Conservation (phyloP, 768 basidiomycete species). For the Hebeloma cylindrosporum region DNA sequence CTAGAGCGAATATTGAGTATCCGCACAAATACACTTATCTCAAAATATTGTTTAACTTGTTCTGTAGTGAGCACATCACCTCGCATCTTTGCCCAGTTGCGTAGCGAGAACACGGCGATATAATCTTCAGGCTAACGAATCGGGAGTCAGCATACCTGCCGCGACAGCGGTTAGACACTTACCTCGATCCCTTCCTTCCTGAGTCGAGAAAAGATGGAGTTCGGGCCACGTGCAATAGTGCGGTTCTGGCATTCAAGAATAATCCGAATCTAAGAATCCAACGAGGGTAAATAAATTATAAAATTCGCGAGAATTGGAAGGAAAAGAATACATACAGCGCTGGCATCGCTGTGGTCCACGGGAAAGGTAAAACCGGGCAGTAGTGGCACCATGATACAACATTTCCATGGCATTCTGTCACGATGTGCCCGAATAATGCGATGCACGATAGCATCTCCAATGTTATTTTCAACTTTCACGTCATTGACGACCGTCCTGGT, state of each 20-base stretch:
- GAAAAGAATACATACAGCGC: conserved; percentile 59
- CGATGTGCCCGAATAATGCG: conserved; percentile 87
- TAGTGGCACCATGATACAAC: conserved; percentile 88
- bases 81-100: conserved; percentile 92
- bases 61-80: conserved; percentile 85
- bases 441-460: conserved; percentile 91
- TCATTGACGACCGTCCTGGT: conserved; percentile 80
- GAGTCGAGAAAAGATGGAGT: conserved; percentile 87
- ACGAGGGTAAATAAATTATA: neutral
- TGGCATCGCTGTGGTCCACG: conserved; percentile 90
- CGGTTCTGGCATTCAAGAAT: conserved; percentile 95
- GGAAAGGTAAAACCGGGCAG: conserved; percentile 93
- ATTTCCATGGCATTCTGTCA: conserved; percentile 84
- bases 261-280: conserved; percentile 81
- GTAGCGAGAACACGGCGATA: conserved; percentile 85
- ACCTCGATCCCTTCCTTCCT: conserved; percentile 89
- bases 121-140: conserved; percentile 80
- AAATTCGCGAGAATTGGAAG: conserved; percentile 7
- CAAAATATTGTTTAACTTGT: conserved; percentile 49
- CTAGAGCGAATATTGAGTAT: conserved; percentile 31
- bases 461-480: conserved; percentile 85
- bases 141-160: conserved; percentile 3
- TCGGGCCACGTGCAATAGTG: conserved; percentile 82
- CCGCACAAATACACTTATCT: neutral
- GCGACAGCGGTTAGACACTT: conserved; percentile 30